Base-by-base conservation (phyloP, 2,329 filamentous ascomycete genomes). In the Pseudogymnoascus sp. region DNA sequence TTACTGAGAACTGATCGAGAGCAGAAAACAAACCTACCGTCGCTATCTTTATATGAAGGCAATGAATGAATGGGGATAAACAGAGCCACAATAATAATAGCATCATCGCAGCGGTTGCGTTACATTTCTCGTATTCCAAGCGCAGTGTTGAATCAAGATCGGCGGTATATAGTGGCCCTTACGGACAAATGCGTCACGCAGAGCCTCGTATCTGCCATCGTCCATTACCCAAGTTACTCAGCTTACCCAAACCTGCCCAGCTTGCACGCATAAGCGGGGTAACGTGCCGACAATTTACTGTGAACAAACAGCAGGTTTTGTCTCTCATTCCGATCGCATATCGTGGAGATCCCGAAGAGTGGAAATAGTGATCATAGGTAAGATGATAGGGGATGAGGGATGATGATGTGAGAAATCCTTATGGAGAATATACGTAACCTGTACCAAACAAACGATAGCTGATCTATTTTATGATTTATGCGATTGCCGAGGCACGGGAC, bases 121-220 rank as follows among this genome's bases (percentile, higher is more conserved):
- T 50, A 50, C 43, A 30, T 50, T 50, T 50, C 43, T 50, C 43
- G 43, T 50, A 50, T 50, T 50, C 43, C 28, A 50, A 50, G 43
- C 43, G 22, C 18, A 11, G 4, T 4, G 14, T 15, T 30, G 25
- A 30, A 50, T 50, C 43, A 50, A 14, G 43, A 50, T 50, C 43
- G 43, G 43, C 43, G 43, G 43, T n/a, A 50, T 28, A 50, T 50
- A 50, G 43, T 50, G 43, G 43, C 20, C 15, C 25, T 28, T 50
- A 28, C 4, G 43, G 43, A 30, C 22, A 2, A 11, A 7, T 30
- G 43, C 43, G 43, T 50, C 43, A 50, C 43, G 43, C 22, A 50
- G 43, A 50, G 43, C 43, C 43, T 50, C 43, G 43, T 50, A 50
- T 50, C 43, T 50, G 25, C 43, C 43, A 50, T 14, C 25, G 7